Percentiles rank a stretch among this genome's conserved stretches.
Conservation (phyloP, 1,284 basidiomycete species). For the Termitomyces sp. region DNA sequence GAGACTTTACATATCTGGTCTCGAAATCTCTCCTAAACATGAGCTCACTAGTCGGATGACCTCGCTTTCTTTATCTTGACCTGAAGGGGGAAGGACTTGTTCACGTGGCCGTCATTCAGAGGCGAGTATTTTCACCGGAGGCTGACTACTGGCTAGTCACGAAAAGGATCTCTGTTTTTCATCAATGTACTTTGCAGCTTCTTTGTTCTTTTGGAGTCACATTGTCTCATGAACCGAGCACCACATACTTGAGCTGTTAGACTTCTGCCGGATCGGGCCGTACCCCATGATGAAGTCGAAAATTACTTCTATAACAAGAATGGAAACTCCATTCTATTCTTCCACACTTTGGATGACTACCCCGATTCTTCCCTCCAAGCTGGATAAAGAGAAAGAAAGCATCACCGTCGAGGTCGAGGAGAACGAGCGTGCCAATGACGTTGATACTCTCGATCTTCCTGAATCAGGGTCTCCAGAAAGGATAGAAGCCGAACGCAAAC, state of each 20-base stretch:
- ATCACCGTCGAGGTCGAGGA: slow-evolving; percentile 14
- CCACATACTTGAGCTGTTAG: not conserved
- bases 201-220: not conserved
- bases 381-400: slow-evolving; percentile 16
- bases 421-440: slow-evolving; percentile 1
- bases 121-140: not conserved
- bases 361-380: not conserved
- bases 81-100: not conserved
- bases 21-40: not conserved
- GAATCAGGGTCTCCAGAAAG: slow-evolving; percentile 20
- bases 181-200: not conserved
- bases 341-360: slow-evolving; percentile 2
- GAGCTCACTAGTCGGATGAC: not conserved
- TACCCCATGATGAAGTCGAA: not conserved
- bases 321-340: not conserved
- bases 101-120: not conserved
- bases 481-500: slow-evolving; percentile 33
- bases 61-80: not conserved
- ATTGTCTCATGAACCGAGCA: not conserved
- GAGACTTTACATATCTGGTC: not conserved
- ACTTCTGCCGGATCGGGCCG: not conserved
- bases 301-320: slow-evolving; percentile 1
- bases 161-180: not conserved
- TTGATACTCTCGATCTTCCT: slow-evolving; percentile 11
- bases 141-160: not conserved